Percentiles rank a stretch among this genome's conserved stretches.
These are phyloP conservation scores for Paxillus rubicundulus DNA, from an alignment of 768 basidiomycete genomes.

Conservation along the genomic window DNA sequence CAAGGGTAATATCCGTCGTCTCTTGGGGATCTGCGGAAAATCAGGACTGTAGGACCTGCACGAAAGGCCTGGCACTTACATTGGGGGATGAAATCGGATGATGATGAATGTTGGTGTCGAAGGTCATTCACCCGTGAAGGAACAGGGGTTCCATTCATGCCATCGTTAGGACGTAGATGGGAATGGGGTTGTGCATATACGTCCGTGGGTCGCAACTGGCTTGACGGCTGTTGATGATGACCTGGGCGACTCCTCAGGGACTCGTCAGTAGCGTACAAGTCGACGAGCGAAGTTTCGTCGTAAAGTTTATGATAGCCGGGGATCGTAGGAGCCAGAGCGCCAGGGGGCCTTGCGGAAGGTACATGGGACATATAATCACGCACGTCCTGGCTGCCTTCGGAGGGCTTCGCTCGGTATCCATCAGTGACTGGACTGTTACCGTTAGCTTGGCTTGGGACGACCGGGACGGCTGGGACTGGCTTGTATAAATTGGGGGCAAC, in stretches of 20 bases:
- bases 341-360: conserved; percentile 28
- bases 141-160: conserved; percentile 1
- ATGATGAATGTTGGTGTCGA: conserved; percentile 16
- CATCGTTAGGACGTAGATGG: conserved; percentile 15
- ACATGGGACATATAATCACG: conserved; percentile 20
- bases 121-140: conserved; percentile 20
- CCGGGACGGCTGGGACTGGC: conserved; percentile 31
- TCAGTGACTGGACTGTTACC: conserved; percentile 9
- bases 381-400: conserved; percentile 12
- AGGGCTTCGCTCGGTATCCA: background rate
- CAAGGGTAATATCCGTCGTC: conserved; percentile 13
- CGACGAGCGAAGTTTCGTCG: conserved; percentile 23
- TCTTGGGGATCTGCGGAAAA: conserved; percentile 10
- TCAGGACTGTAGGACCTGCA: conserved; percentile 2
- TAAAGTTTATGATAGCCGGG: conserved; percentile 22
- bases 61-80: conserved; percentile 17
- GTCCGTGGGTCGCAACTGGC: conserved; percentile 22
- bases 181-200: conserved; percentile 7
- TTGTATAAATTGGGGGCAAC: conserved; percentile 25
- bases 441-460: conserved; percentile 20
- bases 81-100: conserved; percentile 18
- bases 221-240: conserved; percentile 20
- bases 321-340: conserved; percentile 26
- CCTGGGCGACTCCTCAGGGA: conserved; percentile 12
- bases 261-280: conserved; percentile 23